Base-by-base conservation (phyloP, 2,329 filamentous ascomycete species). In the Magnaporthiopsis poae region DNA sequence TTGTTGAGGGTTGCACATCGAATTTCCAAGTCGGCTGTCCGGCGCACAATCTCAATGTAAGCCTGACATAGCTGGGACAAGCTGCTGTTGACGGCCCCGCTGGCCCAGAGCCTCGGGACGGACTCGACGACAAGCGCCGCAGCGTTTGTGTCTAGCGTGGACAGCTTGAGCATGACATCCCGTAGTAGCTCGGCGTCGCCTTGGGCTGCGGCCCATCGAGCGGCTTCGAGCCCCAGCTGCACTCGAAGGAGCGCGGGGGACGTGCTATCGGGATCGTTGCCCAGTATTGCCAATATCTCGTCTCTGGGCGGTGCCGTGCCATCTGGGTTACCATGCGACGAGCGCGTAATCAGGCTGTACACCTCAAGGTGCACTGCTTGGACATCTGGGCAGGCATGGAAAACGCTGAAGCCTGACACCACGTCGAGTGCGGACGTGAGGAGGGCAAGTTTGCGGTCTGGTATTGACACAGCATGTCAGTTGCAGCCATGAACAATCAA, bases 1-100 rank as follows among this genome's bases (percentile, higher is more conserved):
- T 82, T 82, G 15, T 77, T 72, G 13, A 87, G 71, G 0, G 82
- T 80, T 5, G 79, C 72, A 0, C 80, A 77, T 5, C 82, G 79
- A n/a, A 81, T 77, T 65, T 83, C 82, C 0, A 80, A 73, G 1
- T 77, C 77, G 0, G 73, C 71, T 0, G 79, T 77, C 4, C 70
- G 70, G 5, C 77, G 67, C 67, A 78, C 81, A 0, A 80, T 71
- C 25, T 79, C 74, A 13, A 80, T 70, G 68, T 84, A 86, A 3
- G 83, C 71, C 0, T 69, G 69, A 65, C 78, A 78, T 7, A 85
- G 74, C 46, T 71, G 73, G 4, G 75, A 71, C 3, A 70, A 67
- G 3, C 75, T 68, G 2, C 74, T 69, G 2, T 71, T 63, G 13
- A 69, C 71, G 63, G 60, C 35, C 3, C 25, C 25, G 33, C 33